phyloP scores from a whole-genome alignment of 352 stramenopile genomes.

The Phytopythium helicoides region DNA sequence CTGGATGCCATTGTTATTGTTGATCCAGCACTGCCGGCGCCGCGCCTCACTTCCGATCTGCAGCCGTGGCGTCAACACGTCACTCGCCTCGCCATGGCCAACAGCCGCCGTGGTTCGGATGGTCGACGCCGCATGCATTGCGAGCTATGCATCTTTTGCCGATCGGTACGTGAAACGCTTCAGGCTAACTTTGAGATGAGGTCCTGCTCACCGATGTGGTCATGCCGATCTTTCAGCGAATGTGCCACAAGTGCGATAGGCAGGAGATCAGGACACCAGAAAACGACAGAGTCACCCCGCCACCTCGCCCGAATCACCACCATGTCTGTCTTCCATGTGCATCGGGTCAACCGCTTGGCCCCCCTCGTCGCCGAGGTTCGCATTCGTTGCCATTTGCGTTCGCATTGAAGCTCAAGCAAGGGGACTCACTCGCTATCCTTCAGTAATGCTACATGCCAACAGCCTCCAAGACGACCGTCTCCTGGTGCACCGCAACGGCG shows the following conservation, averaged over 20 bases:
- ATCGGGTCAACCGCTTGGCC: background rate
- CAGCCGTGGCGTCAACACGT: background rate
- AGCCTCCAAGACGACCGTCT: constrained; percentile 4
- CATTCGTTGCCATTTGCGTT: background rate
- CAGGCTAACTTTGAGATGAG: background rate
- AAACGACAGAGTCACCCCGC: background rate
- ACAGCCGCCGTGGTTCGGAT: constrained; percentile 1
- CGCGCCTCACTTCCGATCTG: constrained; percentile 4
- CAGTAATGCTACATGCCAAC: background rate
- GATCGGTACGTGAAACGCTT: constrained; percentile 1
- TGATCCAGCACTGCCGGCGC: too few relatives aligned
- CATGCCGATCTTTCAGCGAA: background rate
- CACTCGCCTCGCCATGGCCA: constrained; percentile 3
- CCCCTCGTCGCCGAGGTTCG: background rate
- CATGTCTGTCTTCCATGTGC: constrained; percentile 3
- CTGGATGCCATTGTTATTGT: too few relatives aligned
- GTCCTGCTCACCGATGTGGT: background rate
- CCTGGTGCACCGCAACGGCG: background rate
- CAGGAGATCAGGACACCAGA: too few relatives aligned
- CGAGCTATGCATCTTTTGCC: constrained; percentile 2
- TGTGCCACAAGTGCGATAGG: constrained; percentile 4
- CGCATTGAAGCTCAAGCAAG: background rate
- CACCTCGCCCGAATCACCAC: background rate
- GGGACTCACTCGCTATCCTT: background rate
- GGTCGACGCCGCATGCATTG: constrained; percentile 1